These are phyloP conservation scores for Stagonosporopsis chrysanthemi DNA, from an alignment of 2,329 filamentous ascomycete species.

Conservation along the genomic window DNA sequence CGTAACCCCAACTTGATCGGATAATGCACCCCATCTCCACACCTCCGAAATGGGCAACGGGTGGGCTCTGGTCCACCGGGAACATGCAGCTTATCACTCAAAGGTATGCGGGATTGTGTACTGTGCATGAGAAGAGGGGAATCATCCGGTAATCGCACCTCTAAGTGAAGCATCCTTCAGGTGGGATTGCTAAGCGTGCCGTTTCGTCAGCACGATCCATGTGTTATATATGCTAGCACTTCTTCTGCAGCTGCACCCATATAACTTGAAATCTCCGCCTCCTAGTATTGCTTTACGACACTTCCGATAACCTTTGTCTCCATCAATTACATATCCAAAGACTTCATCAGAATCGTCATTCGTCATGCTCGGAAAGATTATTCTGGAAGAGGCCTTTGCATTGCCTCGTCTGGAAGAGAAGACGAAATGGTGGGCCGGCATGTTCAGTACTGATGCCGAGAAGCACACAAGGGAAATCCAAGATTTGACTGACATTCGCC, in stretches of 20 bases:
- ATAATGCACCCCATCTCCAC: conserved; percentile 1
- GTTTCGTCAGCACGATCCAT: neutral
- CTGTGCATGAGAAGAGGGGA: neutral
- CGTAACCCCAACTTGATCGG: neutral
- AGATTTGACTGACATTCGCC: conserved; percentile 53
- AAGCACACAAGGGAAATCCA: conserved; percentile 66
- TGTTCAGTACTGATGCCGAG: conserved; percentile 67
- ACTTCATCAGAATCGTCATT: neutral
- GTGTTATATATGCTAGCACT: neutral
- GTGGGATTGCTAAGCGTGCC: neutral
- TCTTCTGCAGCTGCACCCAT: neutral
- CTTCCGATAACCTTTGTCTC: neutral
- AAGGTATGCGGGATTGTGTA: neutral
- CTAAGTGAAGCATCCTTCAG: neutral
- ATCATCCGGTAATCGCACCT: conserved; percentile 2
- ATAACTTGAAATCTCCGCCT: neutral
- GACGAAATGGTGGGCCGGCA: conserved; percentile 66
- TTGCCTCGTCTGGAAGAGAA: conserved; percentile 66
- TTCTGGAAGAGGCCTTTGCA: conserved; percentile 68
- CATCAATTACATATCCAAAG: neutral
- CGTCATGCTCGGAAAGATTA: conserved; percentile 66
- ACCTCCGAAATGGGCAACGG: neutral
- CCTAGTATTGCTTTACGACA: neutral
- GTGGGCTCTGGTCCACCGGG: no score
- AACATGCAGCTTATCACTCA: neutral